Evolutionary conservation across 129 eudicot species (phyloP).

Genomic region (Escallonia rubra): DNA sequence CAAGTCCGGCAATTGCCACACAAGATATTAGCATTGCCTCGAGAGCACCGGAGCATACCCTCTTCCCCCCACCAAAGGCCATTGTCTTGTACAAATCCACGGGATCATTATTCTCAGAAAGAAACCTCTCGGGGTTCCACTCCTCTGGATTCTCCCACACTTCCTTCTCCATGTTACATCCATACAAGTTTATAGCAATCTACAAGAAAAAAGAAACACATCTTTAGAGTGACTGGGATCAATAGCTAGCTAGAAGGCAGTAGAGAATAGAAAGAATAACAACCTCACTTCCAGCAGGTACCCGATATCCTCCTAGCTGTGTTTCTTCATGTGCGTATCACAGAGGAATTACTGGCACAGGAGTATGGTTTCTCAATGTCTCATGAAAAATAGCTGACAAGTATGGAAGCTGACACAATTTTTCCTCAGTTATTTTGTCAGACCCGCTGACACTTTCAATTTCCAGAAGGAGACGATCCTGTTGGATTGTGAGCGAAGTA

Average conservation of each 20-base stretch:
- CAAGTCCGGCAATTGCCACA: constrained; percentile 37
- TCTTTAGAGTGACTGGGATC: too few species aligned
- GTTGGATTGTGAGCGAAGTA: constrained; percentile 4
- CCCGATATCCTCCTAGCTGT: constrained; percentile 49
- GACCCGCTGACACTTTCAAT: constrained; percentile 50
- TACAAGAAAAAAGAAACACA: constrained; percentile 12
- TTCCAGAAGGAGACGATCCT: constrained; percentile 51
- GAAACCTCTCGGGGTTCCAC: constrained; percentile 83
- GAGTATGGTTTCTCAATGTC: constrained; percentile 52
- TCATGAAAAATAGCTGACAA: constrained; percentile 58
- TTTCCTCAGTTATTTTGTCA: constrained; percentile 42
- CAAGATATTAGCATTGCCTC: constrained; percentile 56
- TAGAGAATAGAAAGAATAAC: background rate
- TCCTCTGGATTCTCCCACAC: constrained; percentile 75
- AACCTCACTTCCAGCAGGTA: constrained; percentile 68
- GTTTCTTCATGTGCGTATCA: constrained; percentile 57
- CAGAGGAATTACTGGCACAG: constrained; percentile 50
- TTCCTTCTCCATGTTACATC: constrained; percentile 74
- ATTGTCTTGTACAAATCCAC: constrained; percentile 54
- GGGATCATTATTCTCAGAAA: too few species aligned
- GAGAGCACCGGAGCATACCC: constrained; percentile 53
- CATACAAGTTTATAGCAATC: constrained; percentile 73
- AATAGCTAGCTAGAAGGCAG: background rate
- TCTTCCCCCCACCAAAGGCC: constrained; percentile 57
- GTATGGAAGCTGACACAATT: constrained; percentile 44